phyloP scores from a whole-genome alignment of 2,329 filamentous ascomycete genomes.

The Chrysoporthe puriensis region DNA sequence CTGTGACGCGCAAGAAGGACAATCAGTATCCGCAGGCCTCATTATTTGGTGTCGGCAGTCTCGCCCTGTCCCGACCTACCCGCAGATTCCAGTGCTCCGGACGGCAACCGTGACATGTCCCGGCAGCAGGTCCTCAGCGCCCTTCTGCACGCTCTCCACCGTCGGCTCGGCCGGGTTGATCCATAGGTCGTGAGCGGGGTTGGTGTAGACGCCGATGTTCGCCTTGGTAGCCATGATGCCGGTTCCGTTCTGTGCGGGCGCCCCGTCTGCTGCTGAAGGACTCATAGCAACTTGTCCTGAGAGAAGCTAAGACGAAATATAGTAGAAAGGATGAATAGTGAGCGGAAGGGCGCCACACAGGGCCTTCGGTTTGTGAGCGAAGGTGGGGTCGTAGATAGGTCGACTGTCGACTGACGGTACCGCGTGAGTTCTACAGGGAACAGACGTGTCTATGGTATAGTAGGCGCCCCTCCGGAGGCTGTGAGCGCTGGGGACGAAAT shows the following conservation, averaged over 20 bases:
- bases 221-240: slow-evolving; percentile 63
- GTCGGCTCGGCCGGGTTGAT: slow-evolving; percentile 77
- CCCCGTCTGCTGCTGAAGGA: slow-evolving; percentile 21
- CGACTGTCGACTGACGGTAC: slow-evolving; percentile 20
- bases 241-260: slow-evolving; percentile 31
- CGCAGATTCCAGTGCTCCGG: slow-evolving; percentile 95
- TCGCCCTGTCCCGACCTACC: slow-evolving; percentile 54
- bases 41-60: background rate
- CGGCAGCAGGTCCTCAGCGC: slow-evolving; percentile 68
- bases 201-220: slow-evolving; percentile 96
- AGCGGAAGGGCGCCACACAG: background rate
- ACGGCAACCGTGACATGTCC: slow-evolving; percentile 89
- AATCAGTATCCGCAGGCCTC: slow-evolving; percentile 18
- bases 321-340: background rate
- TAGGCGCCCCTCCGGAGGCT: background rate
- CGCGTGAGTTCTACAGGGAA: background rate
- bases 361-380: slow-evolving; percentile 10
- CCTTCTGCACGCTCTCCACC: slow-evolving; percentile 71
- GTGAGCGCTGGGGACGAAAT: background rate
- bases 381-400: slow-evolving; percentile 23
- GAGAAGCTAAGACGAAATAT: background rate
- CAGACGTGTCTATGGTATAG: background rate
- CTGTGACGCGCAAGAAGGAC: slow-evolving; percentile 45
- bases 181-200: slow-evolving; percentile 91
- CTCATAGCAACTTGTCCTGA: background rate